Conservation (phyloP, 768 basidiomycete species). For the Suillus variegatus region DNA sequence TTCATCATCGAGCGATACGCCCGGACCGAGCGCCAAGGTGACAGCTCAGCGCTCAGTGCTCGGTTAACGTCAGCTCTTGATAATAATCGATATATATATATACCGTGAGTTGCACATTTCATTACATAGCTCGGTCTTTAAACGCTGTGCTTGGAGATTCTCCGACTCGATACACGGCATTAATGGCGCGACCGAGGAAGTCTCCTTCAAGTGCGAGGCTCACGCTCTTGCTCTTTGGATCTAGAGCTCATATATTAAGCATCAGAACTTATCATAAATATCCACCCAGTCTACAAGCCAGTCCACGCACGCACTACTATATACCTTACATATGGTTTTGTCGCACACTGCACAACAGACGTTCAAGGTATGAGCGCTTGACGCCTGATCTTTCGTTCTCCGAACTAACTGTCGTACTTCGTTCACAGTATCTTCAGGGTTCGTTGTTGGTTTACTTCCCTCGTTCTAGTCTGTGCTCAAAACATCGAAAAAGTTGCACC, state of each 20-base stretch:
- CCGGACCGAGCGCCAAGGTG: too few relatives aligned
- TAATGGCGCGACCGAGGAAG: not conserved
- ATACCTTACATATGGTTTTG: too few relatives aligned
- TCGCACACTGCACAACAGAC: constrained; percentile 3
- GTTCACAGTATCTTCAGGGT: constrained; percentile 13
- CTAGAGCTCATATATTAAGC: not conserved
- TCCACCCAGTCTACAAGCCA: not conserved
- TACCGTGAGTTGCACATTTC: too few relatives aligned
- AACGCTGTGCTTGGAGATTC: too few relatives aligned
- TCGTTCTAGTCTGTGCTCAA: too few relatives aligned
- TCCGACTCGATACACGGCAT: too few relatives aligned
- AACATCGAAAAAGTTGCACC: constrained; percentile 9
- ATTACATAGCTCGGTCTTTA: too few relatives aligned
- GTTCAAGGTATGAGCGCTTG: constrained; percentile 7
- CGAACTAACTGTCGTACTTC: not conserved
- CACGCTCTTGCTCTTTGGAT: not conserved
- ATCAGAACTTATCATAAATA: not conserved
- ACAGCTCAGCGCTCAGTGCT: too few relatives aligned
- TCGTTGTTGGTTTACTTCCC: not conserved
- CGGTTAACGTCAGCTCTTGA: too few relatives aligned
- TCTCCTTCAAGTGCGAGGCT: not conserved
- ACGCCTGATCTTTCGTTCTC: not conserved
- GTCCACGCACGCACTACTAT: not conserved
- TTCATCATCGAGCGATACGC: too few relatives aligned
- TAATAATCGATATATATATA: too few relatives aligned